phyloP scores from a whole-genome alignment of 768 basidiomycete species.

The Calocybe cyanea region DNA sequence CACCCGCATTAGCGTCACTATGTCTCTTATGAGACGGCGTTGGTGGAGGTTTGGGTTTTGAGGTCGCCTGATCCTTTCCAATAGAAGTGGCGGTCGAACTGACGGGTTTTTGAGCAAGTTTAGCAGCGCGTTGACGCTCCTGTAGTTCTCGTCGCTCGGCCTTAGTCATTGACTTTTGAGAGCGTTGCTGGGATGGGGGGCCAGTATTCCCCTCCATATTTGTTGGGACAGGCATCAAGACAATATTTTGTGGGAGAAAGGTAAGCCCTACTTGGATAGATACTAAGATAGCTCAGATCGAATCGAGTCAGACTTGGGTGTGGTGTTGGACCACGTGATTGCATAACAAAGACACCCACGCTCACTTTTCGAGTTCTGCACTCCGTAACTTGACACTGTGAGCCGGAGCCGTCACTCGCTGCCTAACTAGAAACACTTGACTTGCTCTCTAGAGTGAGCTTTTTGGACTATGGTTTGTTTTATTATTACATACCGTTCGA shows the following conservation, averaged over 20 bases:
- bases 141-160: constrained; percentile 77
- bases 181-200: constrained; percentile 25
- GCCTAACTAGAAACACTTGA: not conserved
- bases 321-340: constrained; percentile 16
- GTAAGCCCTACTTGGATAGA: too few species aligned
- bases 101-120: constrained; percentile 43
- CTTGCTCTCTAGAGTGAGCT: not conserved
- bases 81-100: constrained; percentile 16
- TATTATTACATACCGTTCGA: constrained; percentile 3
- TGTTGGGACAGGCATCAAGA: constrained; percentile 30
- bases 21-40: constrained; percentile 31
- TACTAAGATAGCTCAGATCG: not conserved
- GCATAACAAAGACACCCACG: constrained; percentile 5
- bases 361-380: not conserved
- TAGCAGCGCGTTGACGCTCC: constrained; percentile 78
- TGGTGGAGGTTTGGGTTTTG: constrained; percentile 22
- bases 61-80: constrained; percentile 17
- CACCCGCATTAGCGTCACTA: constrained; percentile 22
- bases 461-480: constrained; percentile 5
- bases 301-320: constrained; percentile 15
- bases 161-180: constrained; percentile 76
- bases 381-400: constrained; percentile 1
- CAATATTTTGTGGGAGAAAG: not conserved
- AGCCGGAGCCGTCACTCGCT: not conserved
- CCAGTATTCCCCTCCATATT: constrained; percentile 16